These are phyloP conservation scores for Ophiostoma sp. DNA, from an alignment of 2,329 filamentous ascomycete genomes.

Conservation along the genomic window DNA sequence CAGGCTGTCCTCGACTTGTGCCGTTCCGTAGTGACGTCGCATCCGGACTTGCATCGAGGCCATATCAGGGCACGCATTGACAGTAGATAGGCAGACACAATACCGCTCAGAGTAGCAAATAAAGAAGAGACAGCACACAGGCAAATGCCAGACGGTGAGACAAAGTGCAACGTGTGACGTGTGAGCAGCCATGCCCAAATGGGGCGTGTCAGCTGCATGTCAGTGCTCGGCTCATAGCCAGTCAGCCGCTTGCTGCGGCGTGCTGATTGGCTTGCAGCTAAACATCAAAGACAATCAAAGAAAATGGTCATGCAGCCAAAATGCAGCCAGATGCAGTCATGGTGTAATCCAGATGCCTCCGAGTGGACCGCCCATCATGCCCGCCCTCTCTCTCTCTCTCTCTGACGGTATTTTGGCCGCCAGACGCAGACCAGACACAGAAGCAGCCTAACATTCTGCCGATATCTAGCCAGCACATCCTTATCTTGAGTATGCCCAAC, in stretches of 20 bases:
- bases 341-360: not conserved
- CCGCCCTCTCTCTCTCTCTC: not conserved
- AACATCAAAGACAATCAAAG: not conserved
- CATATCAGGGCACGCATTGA: not conserved
- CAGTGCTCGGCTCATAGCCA: not conserved
- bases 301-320: not conserved
- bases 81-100: not conserved
- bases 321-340: not conserved
- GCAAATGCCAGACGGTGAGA: not conserved
- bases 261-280: not conserved
- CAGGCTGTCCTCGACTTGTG: not conserved
- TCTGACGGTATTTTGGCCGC: not conserved
- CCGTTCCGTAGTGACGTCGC: not conserved
- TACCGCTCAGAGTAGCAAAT: not conserved
- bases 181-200: conserved; percentile 4
- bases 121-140: not conserved
- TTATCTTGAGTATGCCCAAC: not conserved
- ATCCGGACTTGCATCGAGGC: not conserved
- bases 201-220: not conserved
- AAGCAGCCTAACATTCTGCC: not conserved
- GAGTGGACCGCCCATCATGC: not conserved
- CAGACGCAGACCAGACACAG: not conserved
- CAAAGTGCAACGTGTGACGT: conserved; percentile 2
- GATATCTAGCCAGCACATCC: not conserved
- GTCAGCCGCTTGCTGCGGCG: not conserved